Percentiles rank a stretch among this genome's conserved stretches.
These are phyloP conservation scores for Lactarius tabidus DNA, from an alignment of 768 basidiomycete species.

Conservation along the genomic window DNA sequence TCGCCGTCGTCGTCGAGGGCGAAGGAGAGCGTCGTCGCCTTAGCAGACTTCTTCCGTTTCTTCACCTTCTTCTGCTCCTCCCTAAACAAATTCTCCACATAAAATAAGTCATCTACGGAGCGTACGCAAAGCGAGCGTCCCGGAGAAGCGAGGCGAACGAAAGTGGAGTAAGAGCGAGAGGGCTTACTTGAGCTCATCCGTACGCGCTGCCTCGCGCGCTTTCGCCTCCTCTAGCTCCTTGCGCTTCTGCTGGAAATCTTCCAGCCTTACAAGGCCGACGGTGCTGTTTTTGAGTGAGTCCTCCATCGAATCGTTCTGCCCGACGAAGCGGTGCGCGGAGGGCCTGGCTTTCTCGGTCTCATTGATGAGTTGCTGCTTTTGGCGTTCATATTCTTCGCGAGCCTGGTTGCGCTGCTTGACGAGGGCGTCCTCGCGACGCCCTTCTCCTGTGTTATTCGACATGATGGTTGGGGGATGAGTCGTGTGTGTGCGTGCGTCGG, in stretches of 20 bases:
- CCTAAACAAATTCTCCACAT: constrained; percentile 82
- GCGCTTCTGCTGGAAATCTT: constrained; percentile 87
- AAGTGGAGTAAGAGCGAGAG: constrained; percentile 22
- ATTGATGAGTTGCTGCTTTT: constrained; percentile 74
- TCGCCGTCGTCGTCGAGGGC: constrained; percentile 79
- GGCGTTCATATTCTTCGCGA: constrained; percentile 77
- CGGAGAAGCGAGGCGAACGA: constrained; percentile 26
- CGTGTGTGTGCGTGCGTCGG: constrained; percentile 1
- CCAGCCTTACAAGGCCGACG: constrained; percentile 84
- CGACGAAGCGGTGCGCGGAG: constrained; percentile 83
- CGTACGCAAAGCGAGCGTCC: constrained; percentile 16
- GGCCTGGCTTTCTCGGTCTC: constrained; percentile 94
- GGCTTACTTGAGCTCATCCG: constrained; percentile 84
- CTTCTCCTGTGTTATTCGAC: constrained; percentile 75
- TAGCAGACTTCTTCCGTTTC: constrained; percentile 89
- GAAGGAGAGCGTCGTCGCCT: constrained; percentile 89
- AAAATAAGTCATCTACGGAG: constrained; percentile 58
- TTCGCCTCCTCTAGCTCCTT: constrained; percentile 91
- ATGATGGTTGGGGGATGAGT: constrained; percentile 37
- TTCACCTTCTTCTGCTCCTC: constrained; percentile 81
- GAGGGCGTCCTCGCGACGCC: constrained; percentile 82
- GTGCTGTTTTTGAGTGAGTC: constrained; percentile 88
- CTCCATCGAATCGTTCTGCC: constrained; percentile 92
- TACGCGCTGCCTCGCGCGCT: constrained; percentile 81
- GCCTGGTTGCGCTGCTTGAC: constrained; percentile 76